Evolutionary conservation across 2,329 filamentous ascomycete genomes (phyloP), one percentile per base, ranked within the genome.

Genomic region (Pseudogymnoascus sp.): DNA sequence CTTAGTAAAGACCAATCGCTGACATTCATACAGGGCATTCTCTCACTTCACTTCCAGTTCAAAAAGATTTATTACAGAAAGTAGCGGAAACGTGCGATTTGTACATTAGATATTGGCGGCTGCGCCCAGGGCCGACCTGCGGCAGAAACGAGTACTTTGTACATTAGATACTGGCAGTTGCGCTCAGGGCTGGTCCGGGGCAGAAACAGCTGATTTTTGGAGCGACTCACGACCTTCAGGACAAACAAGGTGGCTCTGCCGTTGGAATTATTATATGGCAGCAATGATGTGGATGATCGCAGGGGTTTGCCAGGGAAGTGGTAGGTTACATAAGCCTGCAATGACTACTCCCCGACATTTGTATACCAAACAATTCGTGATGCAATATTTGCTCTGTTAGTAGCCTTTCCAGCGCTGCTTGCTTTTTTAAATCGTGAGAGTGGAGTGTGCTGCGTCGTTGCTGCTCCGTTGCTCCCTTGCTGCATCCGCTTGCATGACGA

Each of bases 11-110:
- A 23, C 59, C 31, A 61, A 26, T 38, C 17, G 38, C 59, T 61
- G 21, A 61, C 59, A n/a, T 23, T 35, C n/a, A 28, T 28, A 62
- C 40, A 96, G 90, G 93, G 93, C 62, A 96, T 97, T 70, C 79
- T 99, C 64, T 93, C 97, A 78, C 83, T 99, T 64, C 93, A 97
- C 75, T 99, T 99, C 75, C 93, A 97, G 76, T 97, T 97, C 82
- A 99, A 97, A 77, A 96, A 96, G 82, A 80, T 84, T 68, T 84
- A 83, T 69, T 84, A 84, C 74, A 75, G 82, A 66, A 84, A 84
- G 71, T 84, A 75, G 75, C 67, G 59, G 26, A 33, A 53, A 57
- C 26, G n/a, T 57, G 47, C 33, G n/a, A 26, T 11, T 57, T 57
- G 47, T 57, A 57, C 47, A 57, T 57, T 57, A 57, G n/a, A 57